These are phyloP conservation scores for Geotrichum europaeum DNA, from an alignment of 1,139 yeast species.

Conservation along the genomic window DNA sequence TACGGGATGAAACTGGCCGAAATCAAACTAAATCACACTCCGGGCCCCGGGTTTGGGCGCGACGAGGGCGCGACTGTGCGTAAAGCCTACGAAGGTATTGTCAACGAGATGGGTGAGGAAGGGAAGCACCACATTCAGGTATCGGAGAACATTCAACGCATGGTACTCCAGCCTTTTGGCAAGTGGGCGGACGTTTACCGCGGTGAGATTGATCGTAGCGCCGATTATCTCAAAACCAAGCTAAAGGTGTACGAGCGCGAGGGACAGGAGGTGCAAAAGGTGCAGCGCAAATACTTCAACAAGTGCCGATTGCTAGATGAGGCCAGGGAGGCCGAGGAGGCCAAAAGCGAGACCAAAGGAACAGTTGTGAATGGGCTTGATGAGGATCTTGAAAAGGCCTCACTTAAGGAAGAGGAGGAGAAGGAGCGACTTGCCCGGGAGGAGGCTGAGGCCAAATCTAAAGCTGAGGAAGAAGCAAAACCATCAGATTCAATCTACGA, in stretches of 20 bases:
- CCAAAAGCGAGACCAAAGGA: neutral
- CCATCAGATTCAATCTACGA: conserved; percentile 3
- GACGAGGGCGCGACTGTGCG: conserved; percentile 50
- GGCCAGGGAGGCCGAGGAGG: conserved; percentile 20
- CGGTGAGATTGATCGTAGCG: conserved; percentile 59
- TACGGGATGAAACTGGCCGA: conserved; percentile 56
- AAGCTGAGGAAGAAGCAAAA: neutral
- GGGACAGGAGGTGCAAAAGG: conserved; percentile 47
- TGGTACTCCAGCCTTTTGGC: conserved; percentile 66
- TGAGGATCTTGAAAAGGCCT: conserved; percentile 1
- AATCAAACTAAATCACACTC: conserved; percentile 36
- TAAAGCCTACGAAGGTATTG: conserved; percentile 54
- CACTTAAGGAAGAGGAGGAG: neutral
- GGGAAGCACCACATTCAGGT: conserved; percentile 63
- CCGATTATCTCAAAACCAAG: conserved; percentile 46
- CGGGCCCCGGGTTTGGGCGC: conserved; percentile 43
- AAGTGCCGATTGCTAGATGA: conserved; percentile 72
- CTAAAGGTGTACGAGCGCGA: conserved; percentile 48
- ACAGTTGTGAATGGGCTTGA: conserved; percentile 4
- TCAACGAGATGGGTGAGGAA: conserved; percentile 54
- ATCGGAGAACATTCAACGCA: conserved; percentile 53
- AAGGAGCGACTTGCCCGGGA: neutral
- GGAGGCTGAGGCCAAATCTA: neutral
- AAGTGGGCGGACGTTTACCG: conserved; percentile 74
- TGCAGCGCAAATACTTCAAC: conserved; percentile 67